Percentiles rank a stretch among this genome's conserved stretches.
phyloP scores from a whole-genome alignment of 441 rosid species.

The Pelargonium citronellum region DNA sequence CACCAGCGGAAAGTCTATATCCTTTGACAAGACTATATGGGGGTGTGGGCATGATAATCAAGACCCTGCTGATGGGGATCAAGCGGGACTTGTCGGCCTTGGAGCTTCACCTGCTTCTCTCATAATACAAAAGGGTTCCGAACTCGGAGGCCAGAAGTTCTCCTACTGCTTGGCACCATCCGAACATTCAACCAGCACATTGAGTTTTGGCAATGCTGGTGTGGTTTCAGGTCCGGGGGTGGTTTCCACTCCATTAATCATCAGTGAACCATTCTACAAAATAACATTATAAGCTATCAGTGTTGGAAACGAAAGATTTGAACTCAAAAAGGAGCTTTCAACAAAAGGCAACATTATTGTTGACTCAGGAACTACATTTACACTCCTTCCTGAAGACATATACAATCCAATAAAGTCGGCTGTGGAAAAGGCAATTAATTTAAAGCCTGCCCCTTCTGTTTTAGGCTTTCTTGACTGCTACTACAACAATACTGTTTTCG shows the following conservation, averaged over 20 bases:
- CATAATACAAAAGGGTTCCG: not conserved
- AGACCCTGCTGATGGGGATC: not conserved
- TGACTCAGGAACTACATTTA: constrained; percentile 48
- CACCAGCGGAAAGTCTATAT: constrained; percentile 14
- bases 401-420: constrained; percentile 25
- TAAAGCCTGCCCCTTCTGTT: not conserved
- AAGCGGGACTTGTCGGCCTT: constrained; percentile 26
- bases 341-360: constrained; percentile 33
- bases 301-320: constrained; percentile 24
- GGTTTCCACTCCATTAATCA: constrained; percentile 33
- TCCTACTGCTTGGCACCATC: constrained; percentile 44
- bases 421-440: constrained; percentile 18
- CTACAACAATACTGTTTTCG: not conserved
- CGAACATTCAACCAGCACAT: constrained; percentile 17
- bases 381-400: constrained; percentile 20
- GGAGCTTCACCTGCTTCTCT: constrained; percentile 23
- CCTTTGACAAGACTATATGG: constrained; percentile 6
- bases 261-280: constrained; percentile 9
- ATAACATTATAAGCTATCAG: constrained; percentile 35
- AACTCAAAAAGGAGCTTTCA: not conserved
- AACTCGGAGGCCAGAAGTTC: constrained; percentile 29
- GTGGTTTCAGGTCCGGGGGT: constrained; percentile 27
- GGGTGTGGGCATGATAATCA: constrained; percentile 25
- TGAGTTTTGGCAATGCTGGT: constrained; percentile 31
- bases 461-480: constrained; percentile 29